Evolutionary conservation across 805 yeast genomes (phyloP).

Genomic region (Wickerhamiella allomyrinae): DNA sequence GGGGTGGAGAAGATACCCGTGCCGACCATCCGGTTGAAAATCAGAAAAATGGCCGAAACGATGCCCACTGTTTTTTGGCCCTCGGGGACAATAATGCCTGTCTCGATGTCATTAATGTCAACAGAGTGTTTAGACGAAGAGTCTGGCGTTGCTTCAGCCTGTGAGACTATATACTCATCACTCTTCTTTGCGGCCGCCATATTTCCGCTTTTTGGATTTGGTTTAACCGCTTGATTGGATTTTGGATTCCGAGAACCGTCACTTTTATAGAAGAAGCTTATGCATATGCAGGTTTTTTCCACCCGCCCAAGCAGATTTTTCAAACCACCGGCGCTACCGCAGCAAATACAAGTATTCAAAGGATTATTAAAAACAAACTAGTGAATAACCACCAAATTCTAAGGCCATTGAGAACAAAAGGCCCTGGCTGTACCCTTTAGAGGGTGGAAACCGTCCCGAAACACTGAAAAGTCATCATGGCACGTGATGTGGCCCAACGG

Average conservation of each 20-base stretch:
- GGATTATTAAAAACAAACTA: too few species aligned
- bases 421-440: too few species aligned
- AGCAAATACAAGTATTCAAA: too few species aligned
- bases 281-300: not conserved
- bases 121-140: not conserved
- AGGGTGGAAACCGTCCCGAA: too few species aligned
- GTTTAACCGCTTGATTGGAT: too few species aligned
- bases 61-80: slow-evolving; percentile 28
- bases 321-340: too few species aligned
- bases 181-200: too few species aligned
- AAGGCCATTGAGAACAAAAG: too few species aligned
- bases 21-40: slow-evolving; percentile 57
- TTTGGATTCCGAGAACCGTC: too few species aligned
- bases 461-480: not conserved
- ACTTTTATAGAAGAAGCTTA: not conserved
- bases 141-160: not conserved
- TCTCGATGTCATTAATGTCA: not conserved
- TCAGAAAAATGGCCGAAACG: slow-evolving; percentile 47
- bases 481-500: not conserved
- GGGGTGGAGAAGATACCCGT: slow-evolving; percentile 69
- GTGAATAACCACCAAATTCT: too few species aligned
- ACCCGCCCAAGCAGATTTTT: not conserved
- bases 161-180: not conserved
- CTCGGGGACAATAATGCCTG: slow-evolving; percentile 1
- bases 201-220: too few species aligned